These are phyloP conservation scores for Setomelanomma holmii DNA, from an alignment of 2,329 filamentous ascomycete species.

Conservation along the genomic window DNA sequence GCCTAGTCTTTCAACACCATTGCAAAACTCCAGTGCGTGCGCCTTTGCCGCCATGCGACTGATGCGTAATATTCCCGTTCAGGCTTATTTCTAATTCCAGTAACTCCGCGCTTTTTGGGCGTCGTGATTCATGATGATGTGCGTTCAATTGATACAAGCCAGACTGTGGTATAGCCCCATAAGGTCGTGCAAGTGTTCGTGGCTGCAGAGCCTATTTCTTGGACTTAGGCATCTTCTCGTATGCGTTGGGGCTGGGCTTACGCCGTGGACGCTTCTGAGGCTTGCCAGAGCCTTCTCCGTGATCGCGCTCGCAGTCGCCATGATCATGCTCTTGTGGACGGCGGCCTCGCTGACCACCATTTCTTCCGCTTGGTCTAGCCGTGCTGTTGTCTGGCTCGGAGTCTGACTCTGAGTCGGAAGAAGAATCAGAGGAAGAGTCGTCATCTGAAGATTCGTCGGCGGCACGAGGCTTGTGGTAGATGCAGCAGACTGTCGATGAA, in stretches of 20 bases:
- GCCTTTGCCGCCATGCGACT: not conserved
- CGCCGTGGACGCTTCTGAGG: slow-evolving; percentile 51
- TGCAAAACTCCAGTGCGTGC: slow-evolving; percentile 2
- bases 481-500: slow-evolving; percentile 82
- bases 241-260: slow-evolving; percentile 78
- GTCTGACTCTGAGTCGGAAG: slow-evolving; percentile 61
- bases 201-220: slow-evolving; percentile 27
- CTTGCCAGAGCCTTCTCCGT: slow-evolving; percentile 50
- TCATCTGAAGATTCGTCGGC: slow-evolving; percentile 77
- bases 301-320: slow-evolving; percentile 49
- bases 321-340: slow-evolving; percentile 36
- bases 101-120: slow-evolving; percentile 18
- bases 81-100: not conserved
- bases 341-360: slow-evolving; percentile 32
- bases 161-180: slow-evolving; percentile 1
- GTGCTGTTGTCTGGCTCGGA: slow-evolving; percentile 61
- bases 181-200: not conserved
- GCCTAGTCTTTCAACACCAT: slow-evolving; percentile 11
- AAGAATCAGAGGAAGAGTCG: slow-evolving; percentile 66
- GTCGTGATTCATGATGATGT: slow-evolving; percentile 7
- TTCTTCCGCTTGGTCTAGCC: slow-evolving; percentile 48
- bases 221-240: slow-evolving; percentile 74
- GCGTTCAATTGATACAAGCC: slow-evolving; percentile 14
- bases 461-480: slow-evolving; percentile 84
- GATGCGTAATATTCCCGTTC: not conserved